Percentiles rank a stretch among this genome's conserved stretches.
Evolutionary conservation across 2,329 filamentous ascomycete genomes (phyloP).

Genomic region (Botrytis cinerea): DNA sequence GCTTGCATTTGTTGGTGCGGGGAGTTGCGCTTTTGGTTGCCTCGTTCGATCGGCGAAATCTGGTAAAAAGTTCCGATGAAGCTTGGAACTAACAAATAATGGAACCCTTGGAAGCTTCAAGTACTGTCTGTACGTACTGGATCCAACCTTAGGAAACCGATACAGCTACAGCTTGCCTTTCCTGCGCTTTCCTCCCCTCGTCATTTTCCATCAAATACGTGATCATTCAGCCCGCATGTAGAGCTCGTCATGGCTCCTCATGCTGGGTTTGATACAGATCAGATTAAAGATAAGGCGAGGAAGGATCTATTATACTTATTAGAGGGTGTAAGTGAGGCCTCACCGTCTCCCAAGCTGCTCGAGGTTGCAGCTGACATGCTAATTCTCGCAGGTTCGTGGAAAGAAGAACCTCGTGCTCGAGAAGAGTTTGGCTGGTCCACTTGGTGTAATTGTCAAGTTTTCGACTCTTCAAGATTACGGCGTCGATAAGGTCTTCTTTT

Average conservation of each 20-base stretch:
- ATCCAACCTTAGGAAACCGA: constrained; percentile 22
- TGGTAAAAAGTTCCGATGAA: constrained; percentile 12
- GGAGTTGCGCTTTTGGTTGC: neutral
- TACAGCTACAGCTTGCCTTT: constrained; percentile 3
- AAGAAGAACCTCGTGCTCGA: constrained; percentile 99
- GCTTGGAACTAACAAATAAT: constrained; percentile 11
- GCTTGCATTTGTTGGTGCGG: constrained; percentile 16
- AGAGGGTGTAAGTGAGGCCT: constrained; percentile 77
- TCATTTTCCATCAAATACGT: constrained; percentile 9
- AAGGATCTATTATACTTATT: constrained; percentile 89
- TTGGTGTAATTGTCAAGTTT: constrained; percentile 92
- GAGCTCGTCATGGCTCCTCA: constrained; percentile 68
- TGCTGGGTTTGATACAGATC: constrained; percentile 70
- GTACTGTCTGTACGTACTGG: constrained; percentile 29
- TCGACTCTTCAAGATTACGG: constrained; percentile 95
- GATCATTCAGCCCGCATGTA: constrained; percentile 46
- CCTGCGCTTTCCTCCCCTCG: constrained; percentile 12
- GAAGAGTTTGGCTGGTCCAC: constrained; percentile 81
- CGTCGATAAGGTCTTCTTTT: constrained; percentile 94
- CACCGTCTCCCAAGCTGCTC: constrained; percentile 28
- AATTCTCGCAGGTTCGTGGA: constrained; percentile 73
- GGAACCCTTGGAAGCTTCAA: neutral
- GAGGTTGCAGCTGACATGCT: constrained; percentile 41
- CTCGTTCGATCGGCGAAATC: constrained; percentile 17
- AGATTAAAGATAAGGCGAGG: constrained; percentile 78